Evolutionary conservation across 441 rosid species (phyloP).

Genomic region (Pelargonium australe): DNA sequence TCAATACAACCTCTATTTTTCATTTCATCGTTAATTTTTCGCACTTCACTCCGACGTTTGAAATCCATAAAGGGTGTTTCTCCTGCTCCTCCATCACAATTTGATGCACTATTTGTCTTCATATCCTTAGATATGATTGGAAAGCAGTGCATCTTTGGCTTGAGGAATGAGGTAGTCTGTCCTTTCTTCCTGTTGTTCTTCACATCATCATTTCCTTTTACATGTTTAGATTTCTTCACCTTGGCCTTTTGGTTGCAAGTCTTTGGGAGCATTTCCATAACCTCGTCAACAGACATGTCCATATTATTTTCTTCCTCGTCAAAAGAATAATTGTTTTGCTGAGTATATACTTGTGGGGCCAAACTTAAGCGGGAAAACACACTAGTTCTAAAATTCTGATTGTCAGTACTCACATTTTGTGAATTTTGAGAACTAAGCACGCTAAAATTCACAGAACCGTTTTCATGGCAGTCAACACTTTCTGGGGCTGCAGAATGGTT

Average conservation of each 20-base stretch:
- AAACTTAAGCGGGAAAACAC: constrained; percentile 48
- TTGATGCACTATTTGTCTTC: constrained; percentile 16
- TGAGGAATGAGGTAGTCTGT: not conserved
- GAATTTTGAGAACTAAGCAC: constrained; percentile 1
- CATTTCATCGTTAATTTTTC: constrained; percentile 18
- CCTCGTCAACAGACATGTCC: constrained; percentile 41
- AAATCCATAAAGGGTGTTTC: constrained; percentile 40
- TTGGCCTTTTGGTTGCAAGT: constrained; percentile 29
- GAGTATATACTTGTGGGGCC: constrained; percentile 18
- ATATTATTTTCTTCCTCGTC: constrained; percentile 1
- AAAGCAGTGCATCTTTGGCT: not conserved
- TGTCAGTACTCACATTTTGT: constrained; percentile 9
- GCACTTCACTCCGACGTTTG: constrained; percentile 41
- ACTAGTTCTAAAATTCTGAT: constrained; percentile 30
- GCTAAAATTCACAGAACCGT: not conserved
- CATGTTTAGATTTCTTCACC: constrained; percentile 11
- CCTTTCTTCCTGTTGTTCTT: constrained; percentile 19
- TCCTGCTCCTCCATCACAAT: constrained; percentile 21
- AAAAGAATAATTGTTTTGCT: constrained; percentile 15
- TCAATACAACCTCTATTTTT: constrained; percentile 21
- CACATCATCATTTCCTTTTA: constrained; percentile 10
- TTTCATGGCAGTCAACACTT: constrained; percentile 13
- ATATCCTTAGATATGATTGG: constrained; percentile 22
- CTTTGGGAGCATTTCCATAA: constrained; percentile 28
- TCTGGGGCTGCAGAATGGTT: constrained; percentile 11